A percentile compares a stretch with the other conserved stretches of the same genome.
Evolutionary conservation across 2,329 filamentous ascomycete genomes (phyloP).

Genomic region (Hypoxylon sp.): DNA sequence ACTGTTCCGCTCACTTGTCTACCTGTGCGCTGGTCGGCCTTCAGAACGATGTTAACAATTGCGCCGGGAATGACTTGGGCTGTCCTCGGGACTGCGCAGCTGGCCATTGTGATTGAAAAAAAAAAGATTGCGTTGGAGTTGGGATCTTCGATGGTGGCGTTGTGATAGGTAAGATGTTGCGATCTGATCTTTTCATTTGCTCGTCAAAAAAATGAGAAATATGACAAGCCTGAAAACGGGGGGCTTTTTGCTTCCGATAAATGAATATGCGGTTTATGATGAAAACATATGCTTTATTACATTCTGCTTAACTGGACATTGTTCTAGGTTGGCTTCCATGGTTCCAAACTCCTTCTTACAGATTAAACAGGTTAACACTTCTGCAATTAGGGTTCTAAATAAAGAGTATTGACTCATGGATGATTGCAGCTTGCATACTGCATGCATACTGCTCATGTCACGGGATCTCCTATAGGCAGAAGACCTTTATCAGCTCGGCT

Average conservation of each 20-base stretch:
- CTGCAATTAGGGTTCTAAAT: slow-evolving; percentile 38
- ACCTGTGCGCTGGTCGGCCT: slow-evolving; percentile 82
- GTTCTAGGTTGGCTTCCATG: slow-evolving; percentile 25
- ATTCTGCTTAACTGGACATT: slow-evolving; percentile 25
- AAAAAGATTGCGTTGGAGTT: too few species aligned
- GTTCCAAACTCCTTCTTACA: slow-evolving; percentile 36
- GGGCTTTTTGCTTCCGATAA: slow-evolving; percentile 27
- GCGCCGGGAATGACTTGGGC: slow-evolving; percentile 72
- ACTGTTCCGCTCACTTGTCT: slow-evolving; percentile 77
- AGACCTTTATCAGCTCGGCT: slow-evolving; percentile 6
- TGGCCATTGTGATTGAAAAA: slow-evolving; percentile 29
- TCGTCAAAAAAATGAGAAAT: slow-evolving; percentile 33
- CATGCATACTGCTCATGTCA: slow-evolving; percentile 45
- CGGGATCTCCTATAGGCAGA: slow-evolving; percentile 37
- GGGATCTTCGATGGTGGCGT: slow-evolving; percentile 21
- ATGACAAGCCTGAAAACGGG: slow-evolving; percentile 37
- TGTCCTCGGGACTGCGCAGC: slow-evolving; percentile 60
- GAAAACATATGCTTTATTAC: slow-evolving; percentile 21
- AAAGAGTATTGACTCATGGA: slow-evolving; percentile 37
- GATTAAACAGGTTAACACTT: slow-evolving; percentile 27
- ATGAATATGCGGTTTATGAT: slow-evolving; percentile 2
- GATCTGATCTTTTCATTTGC: slow-evolving; percentile 31
- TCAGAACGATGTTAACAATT: slow-evolving; percentile 79
- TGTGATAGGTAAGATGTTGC: slow-evolving; percentile 39
- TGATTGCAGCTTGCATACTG: slow-evolving; percentile 45